phyloP scores from a whole-genome alignment of 352 stramenopile genomes.

The Plasmopara viticola region DNA sequence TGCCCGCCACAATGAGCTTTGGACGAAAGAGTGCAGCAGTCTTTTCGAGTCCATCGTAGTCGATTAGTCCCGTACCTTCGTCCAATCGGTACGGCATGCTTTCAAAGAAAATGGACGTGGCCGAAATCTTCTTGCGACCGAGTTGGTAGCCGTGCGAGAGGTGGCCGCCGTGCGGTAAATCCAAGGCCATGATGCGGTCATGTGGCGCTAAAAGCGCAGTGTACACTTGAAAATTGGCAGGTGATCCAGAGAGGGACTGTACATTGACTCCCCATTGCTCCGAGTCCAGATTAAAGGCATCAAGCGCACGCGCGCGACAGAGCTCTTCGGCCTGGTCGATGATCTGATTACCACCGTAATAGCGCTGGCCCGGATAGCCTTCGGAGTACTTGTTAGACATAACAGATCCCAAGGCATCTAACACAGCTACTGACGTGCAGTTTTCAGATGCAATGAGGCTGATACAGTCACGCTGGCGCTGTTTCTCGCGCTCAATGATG shows the following conservation, averaged over 20 bases:
- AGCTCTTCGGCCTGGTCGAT: constrained; percentile 98
- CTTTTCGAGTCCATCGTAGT: constrained; percentile 98
- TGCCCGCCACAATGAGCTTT: constrained; percentile 98
- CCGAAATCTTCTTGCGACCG: constrained; percentile 98
- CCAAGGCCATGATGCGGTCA: constrained; percentile 98
- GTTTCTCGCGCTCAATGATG: constrained; percentile 97
- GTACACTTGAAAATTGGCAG: constrained; percentile 99
- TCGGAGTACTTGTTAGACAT: constrained; percentile 99
- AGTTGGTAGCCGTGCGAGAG: constrained; percentile 98
- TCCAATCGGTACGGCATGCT: constrained; percentile 98
- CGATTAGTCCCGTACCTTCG: constrained; percentile 94
- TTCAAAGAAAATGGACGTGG: constrained; percentile 99
- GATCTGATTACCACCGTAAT: constrained; percentile 99
- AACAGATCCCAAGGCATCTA: constrained; percentile 96
- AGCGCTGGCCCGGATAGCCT: constrained; percentile 91
- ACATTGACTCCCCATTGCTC: constrained; percentile 96
- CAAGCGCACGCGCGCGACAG: constrained; percentile 95
- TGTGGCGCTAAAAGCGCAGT: constrained; percentile 97
- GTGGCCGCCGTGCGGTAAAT: constrained; percentile 98
- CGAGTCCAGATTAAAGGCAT: constrained; percentile 95
- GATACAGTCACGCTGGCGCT: constrained; percentile 95
- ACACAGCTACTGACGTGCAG: constrained; percentile 96
- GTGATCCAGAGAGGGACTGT: constrained; percentile 96
- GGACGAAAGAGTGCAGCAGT: constrained; percentile 91
- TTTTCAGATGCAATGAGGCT: constrained; percentile 99